Percentiles rank a stretch among this genome's conserved stretches.
Conservation (phyloP, 2,329 filamentous ascomycete genomes). For the Plenodomus tracheiphilus region DNA sequence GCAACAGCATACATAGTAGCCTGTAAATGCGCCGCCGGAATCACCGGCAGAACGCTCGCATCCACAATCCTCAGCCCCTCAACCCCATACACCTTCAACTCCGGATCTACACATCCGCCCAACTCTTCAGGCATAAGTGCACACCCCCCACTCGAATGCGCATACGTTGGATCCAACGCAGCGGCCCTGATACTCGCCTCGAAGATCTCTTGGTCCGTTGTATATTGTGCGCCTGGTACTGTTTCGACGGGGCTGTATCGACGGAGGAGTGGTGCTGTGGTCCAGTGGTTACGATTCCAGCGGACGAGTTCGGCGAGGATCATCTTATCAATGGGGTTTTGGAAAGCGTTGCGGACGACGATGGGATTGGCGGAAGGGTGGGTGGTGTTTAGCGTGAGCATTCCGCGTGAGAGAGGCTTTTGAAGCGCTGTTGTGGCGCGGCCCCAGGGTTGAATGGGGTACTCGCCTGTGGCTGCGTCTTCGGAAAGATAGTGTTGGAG, state of each 20-base stretch:
- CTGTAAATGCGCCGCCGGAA: slow-evolving; percentile 22
- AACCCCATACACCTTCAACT: slow-evolving; percentile 21
- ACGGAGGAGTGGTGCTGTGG: slow-evolving; percentile 31
- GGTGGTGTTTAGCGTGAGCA: slow-evolving; percentile 38
- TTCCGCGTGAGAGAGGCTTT: slow-evolving; percentile 35
- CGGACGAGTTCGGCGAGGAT: slow-evolving; percentile 35
- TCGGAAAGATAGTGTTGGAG: slow-evolving; percentile 5
- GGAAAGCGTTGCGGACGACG: slow-evolving; percentile 31
- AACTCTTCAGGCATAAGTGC: slow-evolving; percentile 26
- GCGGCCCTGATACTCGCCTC: slow-evolving; percentile 4
- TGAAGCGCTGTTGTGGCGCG: slow-evolving; percentile 8
- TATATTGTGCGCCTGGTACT: slow-evolving; percentile 23
- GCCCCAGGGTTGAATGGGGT: slow-evolving; percentile 18
- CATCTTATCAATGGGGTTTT: slow-evolving; percentile 38
- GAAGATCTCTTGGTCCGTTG: slow-evolving; percentile 20
- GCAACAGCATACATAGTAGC: slow-evolving; percentile 31
- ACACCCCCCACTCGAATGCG: slow-evolving; percentile 19
- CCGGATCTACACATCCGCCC: slow-evolving; percentile 19
- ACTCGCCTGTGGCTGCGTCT: slow-evolving; percentile 30
- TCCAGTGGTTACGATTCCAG: slow-evolving; percentile 37
- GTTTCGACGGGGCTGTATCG: slow-evolving; percentile 33
- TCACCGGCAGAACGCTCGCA: slow-evolving; percentile 24
- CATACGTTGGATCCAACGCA: slow-evolving; percentile 11
- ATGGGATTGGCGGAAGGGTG: slow-evolving; percentile 31
- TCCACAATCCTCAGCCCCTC: slow-evolving; percentile 26